Conservation (phyloP, 2,329 filamentous ascomycete species). For the Colletotrichum viniferum region DNA sequence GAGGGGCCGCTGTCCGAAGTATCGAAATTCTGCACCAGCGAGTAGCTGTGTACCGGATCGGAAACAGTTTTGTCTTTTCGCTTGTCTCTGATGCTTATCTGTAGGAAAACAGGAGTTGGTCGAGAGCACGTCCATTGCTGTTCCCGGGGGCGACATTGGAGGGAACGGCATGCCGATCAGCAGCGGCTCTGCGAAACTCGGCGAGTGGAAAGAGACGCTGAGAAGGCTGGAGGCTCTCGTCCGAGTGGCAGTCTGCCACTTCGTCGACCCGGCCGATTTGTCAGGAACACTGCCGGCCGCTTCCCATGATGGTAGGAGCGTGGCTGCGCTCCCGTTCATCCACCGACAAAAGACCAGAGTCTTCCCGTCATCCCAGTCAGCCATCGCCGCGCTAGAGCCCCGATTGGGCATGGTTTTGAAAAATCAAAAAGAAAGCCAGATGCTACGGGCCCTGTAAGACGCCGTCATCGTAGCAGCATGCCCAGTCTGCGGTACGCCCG, state of each 20-base stretch:
- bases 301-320: neutral
- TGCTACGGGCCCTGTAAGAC: neutral
- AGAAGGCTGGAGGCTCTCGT: neutral
- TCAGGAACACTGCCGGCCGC: neutral
- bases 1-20: neutral
- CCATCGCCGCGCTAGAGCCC: neutral
- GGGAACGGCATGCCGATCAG: conserved; percentile 8
- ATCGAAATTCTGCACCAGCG: neutral
- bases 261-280: neutral
- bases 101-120: neutral
- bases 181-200: conserved; percentile 11
- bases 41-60: neutral
- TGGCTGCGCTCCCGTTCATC: neutral
- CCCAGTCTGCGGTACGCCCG: conserved; percentile 9
- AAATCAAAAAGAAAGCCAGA: neutral
- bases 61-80: neutral
- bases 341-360: neutral
- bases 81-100: neutral
- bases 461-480: conserved; percentile 10
- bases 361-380: neutral
- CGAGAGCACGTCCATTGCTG: conserved; percentile 3
- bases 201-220: neutral
- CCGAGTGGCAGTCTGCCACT: conserved; percentile 2
- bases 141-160: neutral
- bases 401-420: conserved; percentile 9